Evolutionary conservation across 495 filamentous ascomycete genomes (phyloP), one percentile per base, ranked within the genome.

Genomic region (Cudoniella acicularis): DNA sequence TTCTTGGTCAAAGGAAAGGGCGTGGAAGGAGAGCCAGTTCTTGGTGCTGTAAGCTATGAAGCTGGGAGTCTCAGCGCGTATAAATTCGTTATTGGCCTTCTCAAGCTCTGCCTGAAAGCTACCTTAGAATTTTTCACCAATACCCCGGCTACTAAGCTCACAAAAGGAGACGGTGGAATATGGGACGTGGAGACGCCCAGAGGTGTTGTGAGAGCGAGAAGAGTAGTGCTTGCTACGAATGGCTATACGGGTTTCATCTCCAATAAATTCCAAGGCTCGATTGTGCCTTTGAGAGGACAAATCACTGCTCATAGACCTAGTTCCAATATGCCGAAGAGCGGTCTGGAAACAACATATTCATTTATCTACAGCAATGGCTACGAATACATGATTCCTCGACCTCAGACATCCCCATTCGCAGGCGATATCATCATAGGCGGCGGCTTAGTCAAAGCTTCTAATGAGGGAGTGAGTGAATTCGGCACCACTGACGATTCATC

Each of bases 401-500:
- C 84, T 0, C 61, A 66, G 25, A 77, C 73, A 1, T 67, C 69
- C 3, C 54, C 49, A 18, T 73, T 73, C 16, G 75, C 68, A 11
- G 80, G 82, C 3, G 85, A 91, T 54, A 80, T 90, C n/a, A 70
- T 89, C 36, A 89, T 90, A 24, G 81, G 89, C 9, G 87, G 89
- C 11, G 87, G 87, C 2, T 72, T 87, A 3, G 80, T 75, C 0
- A 73, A 76, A 46, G 72, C 76, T 3, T 60, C 62, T 2, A 61
- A 73, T 16, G 73, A 74, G 0, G 83, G 83, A 9, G 58, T 77
- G 63, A 65, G 68, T 18, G 80, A 78, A 64, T 83, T 66, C 57
- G 82, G 80, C 25, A 79, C 69, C 21, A 82, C 71, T 43, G 83
- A 83, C 70, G 87, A 90, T 69, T 79, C 74, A n/a, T 72, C 61